Evolutionary conservation across 2,329 filamentous ascomycete genomes (phyloP).

Genomic region (Nothomitra cinnamomea): DNA sequence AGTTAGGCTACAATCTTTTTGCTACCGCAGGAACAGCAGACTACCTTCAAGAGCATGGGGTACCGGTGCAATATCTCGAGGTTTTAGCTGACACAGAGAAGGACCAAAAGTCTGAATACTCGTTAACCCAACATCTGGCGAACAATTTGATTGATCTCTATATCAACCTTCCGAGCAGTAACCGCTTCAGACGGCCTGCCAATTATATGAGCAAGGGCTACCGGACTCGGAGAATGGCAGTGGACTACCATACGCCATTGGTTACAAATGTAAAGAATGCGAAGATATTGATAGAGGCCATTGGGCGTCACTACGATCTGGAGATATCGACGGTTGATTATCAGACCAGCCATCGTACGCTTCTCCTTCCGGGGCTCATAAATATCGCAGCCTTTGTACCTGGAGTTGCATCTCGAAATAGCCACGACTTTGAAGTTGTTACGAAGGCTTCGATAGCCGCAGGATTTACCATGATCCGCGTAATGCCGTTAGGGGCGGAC

Average conservation of each 20-base stretch:
- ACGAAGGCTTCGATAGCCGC: slow-evolving; percentile 57
- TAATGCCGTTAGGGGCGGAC: slow-evolving; percentile 60
- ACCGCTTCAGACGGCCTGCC: slow-evolving; percentile 87
- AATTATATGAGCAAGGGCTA: slow-evolving; percentile 99
- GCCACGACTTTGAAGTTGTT: slow-evolving; percentile 49
- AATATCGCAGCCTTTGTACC: slow-evolving; percentile 71
- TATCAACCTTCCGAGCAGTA: slow-evolving; percentile 98
- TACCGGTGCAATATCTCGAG: slow-evolving; percentile 87
- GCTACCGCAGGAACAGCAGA: slow-evolving; percentile 93
- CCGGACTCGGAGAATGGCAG: slow-evolving; percentile 90
- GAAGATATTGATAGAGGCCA: slow-evolving; percentile 89
- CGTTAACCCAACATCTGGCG: slow-evolving; percentile 84
- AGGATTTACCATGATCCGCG: slow-evolving; percentile 65
- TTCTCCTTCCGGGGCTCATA: slow-evolving; percentile 57
- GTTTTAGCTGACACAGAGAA: slow-evolving; percentile 62
- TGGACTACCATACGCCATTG: slow-evolving; percentile 90
- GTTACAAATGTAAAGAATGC: slow-evolving; percentile 99
- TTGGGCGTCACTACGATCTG: slow-evolving; percentile 75
- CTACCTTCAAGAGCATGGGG: slow-evolving; percentile 82
- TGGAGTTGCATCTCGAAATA: slow-evolving; percentile 46
- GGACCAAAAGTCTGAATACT: slow-evolving; percentile 88
- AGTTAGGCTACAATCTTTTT: slow-evolving; percentile 88
- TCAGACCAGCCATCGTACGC: slow-evolving; percentile 71
- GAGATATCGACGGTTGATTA: slow-evolving; percentile 72
- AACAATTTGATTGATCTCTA: slow-evolving; percentile 98